Base-by-base conservation (phyloP, 257 asterid species). In the Craterostigma plantagineum region DNA sequence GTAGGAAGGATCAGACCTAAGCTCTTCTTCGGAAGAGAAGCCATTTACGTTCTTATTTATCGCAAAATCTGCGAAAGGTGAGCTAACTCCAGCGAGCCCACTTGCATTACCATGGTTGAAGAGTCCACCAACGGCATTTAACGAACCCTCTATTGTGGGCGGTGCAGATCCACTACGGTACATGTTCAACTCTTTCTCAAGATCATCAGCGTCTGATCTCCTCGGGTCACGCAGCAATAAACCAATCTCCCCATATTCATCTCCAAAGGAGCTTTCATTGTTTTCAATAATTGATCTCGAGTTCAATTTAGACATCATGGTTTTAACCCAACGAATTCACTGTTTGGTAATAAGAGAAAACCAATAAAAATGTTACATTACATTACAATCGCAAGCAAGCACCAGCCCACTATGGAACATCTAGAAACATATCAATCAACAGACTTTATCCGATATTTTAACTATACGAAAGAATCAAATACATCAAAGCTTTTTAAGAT, bases 91-190 rank as follows among this genome's bases (percentile, higher is more conserved):
- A 4, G 33, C 48, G n/a, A 49, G 49, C 1, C 60, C 68, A 4
- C 51, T 51, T 46, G 49, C 70, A 16, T 11, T 62, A 4, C 76
- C 84, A 33, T 75, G 74, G 53, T 63, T 72, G 50, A 77, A 69
- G 61, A 90, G 54, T 42, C 99, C 96, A 52, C 94, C 96, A 46
- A 79, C 83, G 14, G 99, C 94, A 59, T 39, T 90, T 55, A 83
- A 44, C 4, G 99, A 90, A 44, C 99, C 93, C 58, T 90, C 96
- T 37, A 90, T 91, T 46, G 96, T 90, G 16, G 99, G 99, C 11
- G 99, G 99, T 43, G 99, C 99, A 11, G 99, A 90, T 46, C 99
- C 99, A 63, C 96, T 90, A 65, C 99, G 71, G 48, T 56, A 90
- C 73, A 90, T 61, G 65, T 83, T 90, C 61, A 79, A 76, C 72